Base-by-base conservation (phyloP, 106 monocot species). In the Acorus gramineus region DNA sequence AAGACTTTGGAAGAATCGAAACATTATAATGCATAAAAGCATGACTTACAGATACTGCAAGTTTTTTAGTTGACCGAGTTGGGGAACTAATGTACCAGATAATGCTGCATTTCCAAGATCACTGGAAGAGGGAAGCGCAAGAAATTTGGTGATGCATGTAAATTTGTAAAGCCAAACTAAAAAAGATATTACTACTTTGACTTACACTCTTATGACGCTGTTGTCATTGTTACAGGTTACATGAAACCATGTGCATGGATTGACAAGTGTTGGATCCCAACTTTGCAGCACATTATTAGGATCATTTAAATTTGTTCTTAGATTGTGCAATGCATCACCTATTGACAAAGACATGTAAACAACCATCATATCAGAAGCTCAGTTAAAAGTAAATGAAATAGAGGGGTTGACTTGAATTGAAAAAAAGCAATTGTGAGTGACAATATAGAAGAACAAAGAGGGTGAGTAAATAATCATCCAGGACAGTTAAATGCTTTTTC, bases 221-320 rank as follows among this genome's bases (percentile, higher is more conserved):
- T 85, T 85, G 58, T 82, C 82, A 78, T 47, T 69, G 63, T 85
- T 80, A 61, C 89, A 89, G 61, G 89, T 85, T 66, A 89, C 81
- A 79, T 89, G 89, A 61, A 82, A 84, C 89, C 89, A 89, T 73
- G 85, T 89, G 62, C 89, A 85, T 7, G 89, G 85, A 78, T 85
- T 89, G 55, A 85, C 89, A 42, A 89, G 77, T 12, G 85, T 85
- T 53, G 84, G 79, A 66, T 89, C 89, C 89, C 89, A 89, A 62
- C 88, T 84, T 63, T 87, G 88, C 8, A 89, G 73, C 46, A 81
- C 81, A 71, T 83, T 87, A 58, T 69, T 73, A 11, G 80, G 78
- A 77, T 89, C 89, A 57, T 58, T 70, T 63, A 89, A 80, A 53
- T 68, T 76, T 8, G 52, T 66, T 11, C 52, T 52, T 28, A 80